phyloP scores from a whole-genome alignment of 129 eudicot genomes.

The Chrysanthemum makinoi region DNA sequence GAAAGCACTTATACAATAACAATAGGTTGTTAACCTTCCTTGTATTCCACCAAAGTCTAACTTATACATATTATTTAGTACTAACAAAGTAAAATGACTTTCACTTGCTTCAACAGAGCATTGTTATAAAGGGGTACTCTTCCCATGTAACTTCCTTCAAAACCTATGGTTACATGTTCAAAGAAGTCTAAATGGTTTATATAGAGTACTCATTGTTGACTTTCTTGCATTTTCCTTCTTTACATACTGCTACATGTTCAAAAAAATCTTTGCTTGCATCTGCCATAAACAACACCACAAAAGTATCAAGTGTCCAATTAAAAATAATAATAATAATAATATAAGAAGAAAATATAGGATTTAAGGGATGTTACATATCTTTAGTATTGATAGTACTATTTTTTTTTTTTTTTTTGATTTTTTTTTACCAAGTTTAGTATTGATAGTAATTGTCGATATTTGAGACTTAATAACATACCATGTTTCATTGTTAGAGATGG shows the following conservation, averaged over 20 bases:
- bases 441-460: no score
- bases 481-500: conserved; percentile 80
- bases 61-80: conserved; percentile 1
- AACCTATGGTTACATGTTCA: conserved; percentile 1
- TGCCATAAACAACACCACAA: conserved; percentile 24
- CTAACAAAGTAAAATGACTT: conserved; percentile 1
- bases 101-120: conserved; percentile 13
- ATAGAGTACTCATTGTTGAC: conserved; percentile 27
- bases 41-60: neutral
- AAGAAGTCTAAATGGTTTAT: conserved; percentile 13
- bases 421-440: no score
- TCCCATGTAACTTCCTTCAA: conserved; percentile 6
- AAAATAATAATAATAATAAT: neutral
- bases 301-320: neutral
- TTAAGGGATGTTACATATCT: no score
- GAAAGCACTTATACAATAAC: neutral
- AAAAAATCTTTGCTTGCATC: conserved; percentile 66
- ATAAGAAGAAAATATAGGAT: no score
- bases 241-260: conserved; percentile 40
- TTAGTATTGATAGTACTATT: no score
- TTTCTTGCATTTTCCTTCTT: conserved; percentile 42
- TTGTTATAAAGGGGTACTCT: conserved; percentile 5
- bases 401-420: no score
- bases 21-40: conserved; percentile 4
- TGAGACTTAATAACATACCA: conserved; percentile 36